These are phyloP conservation scores for Phallus indusiatus DNA, from an alignment of 768 basidiomycete species.

Conservation along the genomic window DNA sequence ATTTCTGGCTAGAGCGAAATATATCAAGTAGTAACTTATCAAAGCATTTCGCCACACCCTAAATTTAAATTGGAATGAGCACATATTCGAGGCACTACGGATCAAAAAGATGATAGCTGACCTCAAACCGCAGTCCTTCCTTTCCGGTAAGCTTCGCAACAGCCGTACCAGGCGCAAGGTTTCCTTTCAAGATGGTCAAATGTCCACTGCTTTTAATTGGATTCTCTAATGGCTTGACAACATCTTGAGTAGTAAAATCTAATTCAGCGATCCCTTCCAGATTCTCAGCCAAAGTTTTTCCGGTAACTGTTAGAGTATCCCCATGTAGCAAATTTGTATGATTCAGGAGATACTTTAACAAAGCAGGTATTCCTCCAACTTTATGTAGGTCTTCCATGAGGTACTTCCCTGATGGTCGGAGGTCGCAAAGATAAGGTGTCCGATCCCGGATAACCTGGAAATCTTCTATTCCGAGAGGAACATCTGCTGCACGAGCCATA, in stretches of 20 bases:
- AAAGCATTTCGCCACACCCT: slow-evolving; percentile 73
- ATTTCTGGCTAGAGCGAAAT: not conserved
- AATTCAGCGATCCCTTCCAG: slow-evolving; percentile 66
- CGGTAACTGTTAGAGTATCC: slow-evolving; percentile 80
- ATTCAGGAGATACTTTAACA: slow-evolving; percentile 76
- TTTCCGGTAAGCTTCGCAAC: slow-evolving; percentile 94
- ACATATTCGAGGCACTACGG: slow-evolving; percentile 1
- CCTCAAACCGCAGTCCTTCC: slow-evolving; percentile 79
- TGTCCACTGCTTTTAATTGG: slow-evolving; percentile 87
- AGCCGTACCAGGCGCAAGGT: slow-evolving; percentile 75
- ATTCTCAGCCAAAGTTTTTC: slow-evolving; percentile 84
- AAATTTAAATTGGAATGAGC: not conserved
- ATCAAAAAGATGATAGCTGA: slow-evolving; percentile 19
- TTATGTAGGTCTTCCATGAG: slow-evolving; percentile 87
- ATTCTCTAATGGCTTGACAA: slow-evolving; percentile 60
- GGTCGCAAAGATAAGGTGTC: slow-evolving; percentile 78
- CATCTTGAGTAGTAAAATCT: slow-evolving; percentile 64
- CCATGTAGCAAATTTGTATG: slow-evolving; percentile 75
- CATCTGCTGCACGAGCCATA: slow-evolving; percentile 73
- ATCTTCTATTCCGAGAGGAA: slow-evolving; percentile 71
- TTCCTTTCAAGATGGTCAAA: slow-evolving; percentile 80
- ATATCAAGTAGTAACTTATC: slow-evolving; percentile 39
- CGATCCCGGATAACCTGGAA: slow-evolving; percentile 74
- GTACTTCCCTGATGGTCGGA: slow-evolving; percentile 80
- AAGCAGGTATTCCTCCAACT: slow-evolving; percentile 75